These are phyloP conservation scores for Arabidopsis suecica DNA, from an alignment of 345 rosid species.

Conservation along the genomic window DNA sequence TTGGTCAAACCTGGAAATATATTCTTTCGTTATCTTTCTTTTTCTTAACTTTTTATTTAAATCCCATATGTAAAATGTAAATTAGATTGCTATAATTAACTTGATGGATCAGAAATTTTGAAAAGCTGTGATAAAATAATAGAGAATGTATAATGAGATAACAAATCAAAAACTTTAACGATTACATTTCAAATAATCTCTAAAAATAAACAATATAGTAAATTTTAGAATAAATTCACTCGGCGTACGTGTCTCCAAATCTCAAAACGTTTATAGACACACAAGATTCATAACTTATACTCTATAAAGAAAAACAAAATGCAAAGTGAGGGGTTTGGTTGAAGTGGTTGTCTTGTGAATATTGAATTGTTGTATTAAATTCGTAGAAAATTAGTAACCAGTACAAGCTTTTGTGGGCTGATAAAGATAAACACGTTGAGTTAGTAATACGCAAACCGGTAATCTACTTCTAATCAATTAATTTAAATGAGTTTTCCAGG, in stretches of 20 bases:
- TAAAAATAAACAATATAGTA: background rate
- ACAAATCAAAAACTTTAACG: too few species aligned
- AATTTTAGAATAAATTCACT: background rate
- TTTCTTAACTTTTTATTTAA: background rate
- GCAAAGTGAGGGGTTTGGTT: background rate
- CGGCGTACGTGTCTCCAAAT: background rate
- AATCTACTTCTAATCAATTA: background rate
- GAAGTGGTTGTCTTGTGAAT: background rate
- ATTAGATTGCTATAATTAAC: background rate
- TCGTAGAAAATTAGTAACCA: background rate
- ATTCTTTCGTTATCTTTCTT: background rate
- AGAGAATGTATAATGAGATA: background rate
- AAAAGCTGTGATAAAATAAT: background rate
- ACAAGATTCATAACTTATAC: background rate
- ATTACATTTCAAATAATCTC: background rate
- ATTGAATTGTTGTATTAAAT: background rate
- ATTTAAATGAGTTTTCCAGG: background rate
- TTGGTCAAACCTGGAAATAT: conserved; percentile 4
- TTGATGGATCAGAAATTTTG: background rate
- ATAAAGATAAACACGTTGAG: conserved; percentile 1
- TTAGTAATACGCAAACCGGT: conserved; percentile 7
- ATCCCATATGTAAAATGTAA: background rate
- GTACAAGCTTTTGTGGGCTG: conserved; percentile 20
- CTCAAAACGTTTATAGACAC: background rate
- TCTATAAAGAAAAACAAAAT: background rate